A percentile compares a stretch with the other conserved stretches of the same genome.
phyloP scores from a whole-genome alignment of 495 filamentous ascomycete genomes.

The Pyrenula massariospora region DNA sequence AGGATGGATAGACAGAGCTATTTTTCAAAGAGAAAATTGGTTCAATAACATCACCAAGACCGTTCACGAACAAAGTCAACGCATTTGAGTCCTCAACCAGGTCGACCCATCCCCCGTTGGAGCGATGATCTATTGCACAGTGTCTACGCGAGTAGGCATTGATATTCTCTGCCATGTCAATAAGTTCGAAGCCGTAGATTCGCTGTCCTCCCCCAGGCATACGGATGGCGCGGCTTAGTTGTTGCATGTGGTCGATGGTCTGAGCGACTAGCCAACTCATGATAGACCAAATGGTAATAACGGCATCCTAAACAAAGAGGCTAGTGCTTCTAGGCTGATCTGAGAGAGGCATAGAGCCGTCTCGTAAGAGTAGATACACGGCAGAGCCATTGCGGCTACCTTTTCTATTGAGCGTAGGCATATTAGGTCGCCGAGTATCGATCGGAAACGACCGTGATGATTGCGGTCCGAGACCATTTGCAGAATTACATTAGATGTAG shows the following conservation, averaged over 20 bases:
- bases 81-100: constrained; percentile 12
- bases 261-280: constrained; percentile 12
- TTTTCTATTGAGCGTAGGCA: not conserved
- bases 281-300: constrained; percentile 12
- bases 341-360: constrained; percentile 1
- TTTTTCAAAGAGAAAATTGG: constrained; percentile 1
- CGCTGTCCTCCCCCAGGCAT: not conserved
- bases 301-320: constrained; percentile 10
- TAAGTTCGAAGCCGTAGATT: constrained; percentile 12
- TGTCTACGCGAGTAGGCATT: constrained; percentile 4
- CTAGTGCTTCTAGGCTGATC: not conserved
- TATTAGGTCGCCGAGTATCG: not conserved
- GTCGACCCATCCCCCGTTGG: constrained; percentile 9
- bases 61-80: constrained; percentile 11
- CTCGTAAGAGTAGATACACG: not conserved
- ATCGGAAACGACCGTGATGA: not conserved
- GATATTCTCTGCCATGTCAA: constrained; percentile 8
- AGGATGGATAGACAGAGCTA: not conserved
- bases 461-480: constrained; percentile 9
- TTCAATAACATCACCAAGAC: constrained; percentile 12
- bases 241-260: constrained; percentile 2
- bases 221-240: constrained; percentile 2
- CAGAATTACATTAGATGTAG: constrained; percentile 10
- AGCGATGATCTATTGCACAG: constrained; percentile 2
- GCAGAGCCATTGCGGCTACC: not conserved